phyloP scores from a whole-genome alignment of 2,329 filamentous ascomycete species.

The Cadophora malorum region DNA sequence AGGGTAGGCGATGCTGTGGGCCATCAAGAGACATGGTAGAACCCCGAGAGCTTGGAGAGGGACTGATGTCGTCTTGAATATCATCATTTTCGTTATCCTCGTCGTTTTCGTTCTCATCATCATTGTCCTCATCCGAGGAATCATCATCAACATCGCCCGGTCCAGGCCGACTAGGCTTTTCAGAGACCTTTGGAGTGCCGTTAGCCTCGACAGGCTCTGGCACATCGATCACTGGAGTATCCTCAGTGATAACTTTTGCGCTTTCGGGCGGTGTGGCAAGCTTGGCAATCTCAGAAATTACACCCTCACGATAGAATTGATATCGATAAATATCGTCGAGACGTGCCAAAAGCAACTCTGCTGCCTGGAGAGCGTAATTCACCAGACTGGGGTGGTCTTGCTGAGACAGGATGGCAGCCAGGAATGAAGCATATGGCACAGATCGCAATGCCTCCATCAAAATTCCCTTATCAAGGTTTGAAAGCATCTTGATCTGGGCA shows the following conservation, averaged over 20 bases:
- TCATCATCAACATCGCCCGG: constrained; percentile 53
- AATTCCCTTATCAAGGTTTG: constrained; percentile 85
- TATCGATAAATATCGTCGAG: constrained; percentile 90
- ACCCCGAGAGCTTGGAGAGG: constrained; percentile 58
- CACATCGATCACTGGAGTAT: constrained; percentile 31
- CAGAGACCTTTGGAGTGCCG: constrained; percentile 42
- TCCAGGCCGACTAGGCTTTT: constrained; percentile 35
- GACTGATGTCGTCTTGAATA: constrained; percentile 53
- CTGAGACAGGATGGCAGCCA: constrained; percentile 94
- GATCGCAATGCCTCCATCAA: constrained; percentile 84
- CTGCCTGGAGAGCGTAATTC: constrained; percentile 84
- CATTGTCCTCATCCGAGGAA: constrained; percentile 58
- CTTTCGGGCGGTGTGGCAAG: constrained; percentile 59
- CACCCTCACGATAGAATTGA: constrained; percentile 96
- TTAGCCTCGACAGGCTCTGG: constrained; percentile 45
- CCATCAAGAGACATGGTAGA: constrained; percentile 70
- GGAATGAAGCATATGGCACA: constrained; percentile 93
- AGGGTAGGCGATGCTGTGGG: constrained; percentile 55
- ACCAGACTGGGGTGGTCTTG: constrained; percentile 91
- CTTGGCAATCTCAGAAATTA: constrained; percentile 88
- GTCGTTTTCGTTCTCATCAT: constrained; percentile 56
- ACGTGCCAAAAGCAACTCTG: constrained; percentile 84
- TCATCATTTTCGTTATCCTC: constrained; percentile 59
- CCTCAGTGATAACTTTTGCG: constrained; percentile 34
- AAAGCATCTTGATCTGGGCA: constrained; percentile 98